These are phyloP conservation scores for Raphidocelis subcapitata DNA, from an alignment of 139 green algal species.

Conservation along the genomic window DNA sequence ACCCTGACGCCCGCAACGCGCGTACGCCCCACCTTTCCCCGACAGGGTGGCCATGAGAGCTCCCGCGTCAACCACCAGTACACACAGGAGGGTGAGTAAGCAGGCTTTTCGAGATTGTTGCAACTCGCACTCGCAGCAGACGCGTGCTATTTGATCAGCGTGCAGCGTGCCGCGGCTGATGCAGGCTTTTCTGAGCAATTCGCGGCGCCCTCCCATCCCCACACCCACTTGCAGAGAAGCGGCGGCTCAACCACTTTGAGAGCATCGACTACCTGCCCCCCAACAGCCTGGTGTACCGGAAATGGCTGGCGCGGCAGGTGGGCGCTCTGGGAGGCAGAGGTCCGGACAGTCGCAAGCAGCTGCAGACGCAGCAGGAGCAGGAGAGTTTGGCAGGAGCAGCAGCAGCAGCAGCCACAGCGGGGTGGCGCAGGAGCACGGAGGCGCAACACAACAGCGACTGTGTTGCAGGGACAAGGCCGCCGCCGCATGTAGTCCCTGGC, in stretches of 20 bases:
- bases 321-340: neutral
- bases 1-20: too few relatives aligned
- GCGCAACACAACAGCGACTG: too few relatives aligned
- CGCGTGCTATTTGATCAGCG: too few relatives aligned
- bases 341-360: neutral
- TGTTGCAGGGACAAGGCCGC: too few relatives aligned
- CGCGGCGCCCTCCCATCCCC: too few relatives aligned
- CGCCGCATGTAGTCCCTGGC: too few relatives aligned
- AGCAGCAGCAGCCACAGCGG: neutral
- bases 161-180: neutral
- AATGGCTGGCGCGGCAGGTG: conserved; percentile 68
- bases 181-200: too few relatives aligned
- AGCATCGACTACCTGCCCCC: conserved; percentile 89
- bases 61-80: conserved; percentile 68
- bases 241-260: conserved; percentile 66
- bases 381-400: neutral
- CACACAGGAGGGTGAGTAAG: conserved; percentile 39
- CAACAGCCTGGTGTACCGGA: conserved; percentile 75
- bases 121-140: neutral
- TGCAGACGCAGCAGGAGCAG: neutral
- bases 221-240: conserved; percentile 49
- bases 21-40: conserved; percentile 2
- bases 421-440: too few relatives aligned
- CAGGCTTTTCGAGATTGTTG: too few relatives aligned
- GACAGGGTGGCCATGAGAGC: conserved; percentile 38